Conservation (phyloP, 371 early-diverging fungal species). For the Actinomucor elegans region DNA sequence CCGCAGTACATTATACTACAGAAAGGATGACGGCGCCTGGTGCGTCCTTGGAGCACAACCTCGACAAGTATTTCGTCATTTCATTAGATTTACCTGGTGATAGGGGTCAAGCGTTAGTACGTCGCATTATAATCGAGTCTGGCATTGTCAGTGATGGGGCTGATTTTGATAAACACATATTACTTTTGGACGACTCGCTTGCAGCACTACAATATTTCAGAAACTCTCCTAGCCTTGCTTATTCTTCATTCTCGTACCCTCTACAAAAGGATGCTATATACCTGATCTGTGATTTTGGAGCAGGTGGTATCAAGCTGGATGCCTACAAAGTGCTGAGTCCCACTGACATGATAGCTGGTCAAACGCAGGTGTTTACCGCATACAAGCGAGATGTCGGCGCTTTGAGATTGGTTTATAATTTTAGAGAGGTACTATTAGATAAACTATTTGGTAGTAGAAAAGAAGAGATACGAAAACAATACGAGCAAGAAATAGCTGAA, state of each 20-base stretch:
- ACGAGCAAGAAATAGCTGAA: not conserved
- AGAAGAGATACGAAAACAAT: too few species aligned
- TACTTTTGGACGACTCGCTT: not conserved
- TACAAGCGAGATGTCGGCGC: too few species aligned
- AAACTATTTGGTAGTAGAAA: too few species aligned
- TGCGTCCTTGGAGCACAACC: not conserved
- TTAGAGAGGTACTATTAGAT: too few species aligned
- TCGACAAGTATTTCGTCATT: not conserved
- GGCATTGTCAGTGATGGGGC: not conserved
- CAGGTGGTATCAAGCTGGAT: not conserved
- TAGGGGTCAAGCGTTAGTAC: not conserved
- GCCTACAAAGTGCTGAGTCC: not conserved
- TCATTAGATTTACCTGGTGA: not conserved
- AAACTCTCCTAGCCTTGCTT: too few species aligned
- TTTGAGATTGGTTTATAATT: too few species aligned
- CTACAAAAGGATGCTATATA: not conserved
- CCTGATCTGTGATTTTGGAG: not conserved
- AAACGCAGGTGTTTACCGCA: too few species aligned
- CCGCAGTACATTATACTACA: not conserved
- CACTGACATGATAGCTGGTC: too few species aligned
- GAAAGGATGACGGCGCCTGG: not conserved
- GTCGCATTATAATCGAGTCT: not conserved
- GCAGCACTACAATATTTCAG: not conserved
- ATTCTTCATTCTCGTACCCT: too few species aligned
- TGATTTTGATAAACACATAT: not conserved